A percentile compares a stretch with the other conserved stretches of the same genome.
phyloP scores from a whole-genome alignment of 192 early-diverging fungal species.

The Coemansia sp. region DNA sequence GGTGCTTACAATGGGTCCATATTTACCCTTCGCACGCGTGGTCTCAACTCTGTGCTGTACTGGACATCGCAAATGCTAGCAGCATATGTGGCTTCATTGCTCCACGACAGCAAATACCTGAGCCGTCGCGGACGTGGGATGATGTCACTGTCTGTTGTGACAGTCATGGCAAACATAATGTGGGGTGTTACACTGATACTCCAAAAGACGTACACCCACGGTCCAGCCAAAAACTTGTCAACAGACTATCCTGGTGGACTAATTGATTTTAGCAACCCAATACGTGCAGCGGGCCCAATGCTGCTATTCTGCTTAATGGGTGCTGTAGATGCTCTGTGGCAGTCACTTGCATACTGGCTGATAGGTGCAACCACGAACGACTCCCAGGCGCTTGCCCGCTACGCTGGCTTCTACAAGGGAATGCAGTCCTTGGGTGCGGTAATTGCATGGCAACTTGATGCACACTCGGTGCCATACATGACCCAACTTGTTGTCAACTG shows the following conservation, averaged over 20 bases:
- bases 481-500: conserved; percentile 46
- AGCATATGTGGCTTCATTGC: conserved; percentile 57
- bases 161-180: conserved; percentile 42
- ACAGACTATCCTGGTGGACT: conserved; percentile 30
- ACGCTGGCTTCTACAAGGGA: conserved; percentile 79
- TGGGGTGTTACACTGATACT: conserved; percentile 61
- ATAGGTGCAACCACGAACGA: conserved; percentile 81
- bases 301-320: conserved; percentile 68
- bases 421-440: conserved; percentile 67
- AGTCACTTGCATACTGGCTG: conserved; percentile 70
- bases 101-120: conserved; percentile 57
- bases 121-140: conserved; percentile 59
- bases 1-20: conserved; percentile 60
- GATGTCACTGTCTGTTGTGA: conserved; percentile 45
- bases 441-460: conserved; percentile 60
- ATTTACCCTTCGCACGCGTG: conserved; percentile 63
- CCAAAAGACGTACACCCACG: conserved; percentile 54
- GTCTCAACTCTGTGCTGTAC: conserved; percentile 68
- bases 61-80: conserved; percentile 71
- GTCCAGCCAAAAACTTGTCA: neutral
- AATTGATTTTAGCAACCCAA: conserved; percentile 32
- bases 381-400: conserved; percentile 56
- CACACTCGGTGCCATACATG: conserved; percentile 31
- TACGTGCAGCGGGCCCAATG: conserved; percentile 53
- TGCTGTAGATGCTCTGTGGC: conserved; percentile 69